phyloP scores from a whole-genome alignment of 352 stramenopile species.

The Phytophthora europaea region DNA sequence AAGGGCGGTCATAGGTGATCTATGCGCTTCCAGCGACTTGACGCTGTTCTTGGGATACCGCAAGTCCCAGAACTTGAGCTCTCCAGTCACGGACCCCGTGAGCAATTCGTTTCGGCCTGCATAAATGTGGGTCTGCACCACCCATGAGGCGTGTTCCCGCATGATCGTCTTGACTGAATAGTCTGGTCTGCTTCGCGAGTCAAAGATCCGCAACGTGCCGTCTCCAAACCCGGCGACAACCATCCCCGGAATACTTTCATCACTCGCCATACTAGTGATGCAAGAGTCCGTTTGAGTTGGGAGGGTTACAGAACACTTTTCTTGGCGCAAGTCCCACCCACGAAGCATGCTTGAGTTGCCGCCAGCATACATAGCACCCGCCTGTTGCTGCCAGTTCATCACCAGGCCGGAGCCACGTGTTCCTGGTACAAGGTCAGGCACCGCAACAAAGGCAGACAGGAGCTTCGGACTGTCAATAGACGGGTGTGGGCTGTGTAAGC shows the following conservation, averaged over 20 bases:
- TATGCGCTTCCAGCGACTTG: constrained; percentile 91
- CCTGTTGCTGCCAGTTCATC: constrained; percentile 96
- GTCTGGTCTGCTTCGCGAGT: constrained; percentile 88
- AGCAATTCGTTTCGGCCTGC: constrained; percentile 90
- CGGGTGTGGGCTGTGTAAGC: constrained; percentile 69
- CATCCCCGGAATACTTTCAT: constrained; percentile 78
- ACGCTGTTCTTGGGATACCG: constrained; percentile 85
- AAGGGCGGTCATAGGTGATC: constrained; percentile 97
- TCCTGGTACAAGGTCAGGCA: constrained; percentile 93
- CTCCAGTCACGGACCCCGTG: constrained; percentile 94
- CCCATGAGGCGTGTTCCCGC: constrained; percentile 96
- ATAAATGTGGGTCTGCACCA: constrained; percentile 94
- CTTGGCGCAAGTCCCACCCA: constrained; percentile 96
- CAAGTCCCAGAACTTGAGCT: constrained; percentile 98
- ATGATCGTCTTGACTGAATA: constrained; percentile 75
- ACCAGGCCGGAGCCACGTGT: constrained; percentile 95
- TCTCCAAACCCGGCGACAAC: constrained; percentile 95
- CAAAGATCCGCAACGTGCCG: constrained; percentile 95
- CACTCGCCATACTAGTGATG: constrained; percentile 91
- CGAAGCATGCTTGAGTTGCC: constrained; percentile 94
- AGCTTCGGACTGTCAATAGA: constrained; percentile 72
- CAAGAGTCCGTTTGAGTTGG: constrained; percentile 92
- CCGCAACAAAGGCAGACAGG: constrained; percentile 93
- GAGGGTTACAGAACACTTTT: constrained; percentile 89
- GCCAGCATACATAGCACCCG: constrained; percentile 92